Evolutionary conservation across 495 filamentous ascomycete species (phyloP), one percentile per base, ranked within the genome.

Genomic region (Diplogelasinospora grovesii): DNA sequence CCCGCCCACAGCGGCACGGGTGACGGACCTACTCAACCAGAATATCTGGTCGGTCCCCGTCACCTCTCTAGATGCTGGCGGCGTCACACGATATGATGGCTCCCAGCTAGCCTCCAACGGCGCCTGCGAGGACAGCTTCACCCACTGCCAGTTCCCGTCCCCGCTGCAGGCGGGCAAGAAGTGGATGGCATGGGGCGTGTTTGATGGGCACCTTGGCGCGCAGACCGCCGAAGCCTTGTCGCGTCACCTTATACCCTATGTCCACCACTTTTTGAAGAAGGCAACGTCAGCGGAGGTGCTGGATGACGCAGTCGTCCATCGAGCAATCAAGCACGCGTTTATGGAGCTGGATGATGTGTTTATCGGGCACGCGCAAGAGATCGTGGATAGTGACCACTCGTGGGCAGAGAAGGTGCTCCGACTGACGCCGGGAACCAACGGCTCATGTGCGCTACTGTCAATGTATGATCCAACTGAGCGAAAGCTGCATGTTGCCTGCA

Each of bases 381-480:
- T 39, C 3, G 38, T 54, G 19, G 48, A 56, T 25, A 22, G 18
- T 30, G 18, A 9, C 4, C 9, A 22, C 13, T 15, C 43, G 16
- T 37, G 23, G 4, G 13, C 36, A 2, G 33, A 43, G 15, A 50
- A 50, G 28, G 21, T 50, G 8, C 9, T 7, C 22, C 18, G 14
- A 22, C 33, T 50, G 11, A 8, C 15, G 4, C 68, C 74, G 21
- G 73, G 67, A 10, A 71, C 65, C 43, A 56, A 73, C 2, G 77
- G 79, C 0, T 79, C 77, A 2, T 83, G 78, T 37, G 81, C 79
- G 3, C 61, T 83, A 7, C 56, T 83, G 0, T 64, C 75, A 1
- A 40, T 77, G 9, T 79, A 70, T 44, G 74, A 83, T 36, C 59
- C 71, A 1, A 9, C 23, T 8, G 60, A 62, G n/a, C 54, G 61